phyloP scores from a whole-genome alignment of 2,329 filamentous ascomycete genomes.

The Rosellinia necatrix region DNA sequence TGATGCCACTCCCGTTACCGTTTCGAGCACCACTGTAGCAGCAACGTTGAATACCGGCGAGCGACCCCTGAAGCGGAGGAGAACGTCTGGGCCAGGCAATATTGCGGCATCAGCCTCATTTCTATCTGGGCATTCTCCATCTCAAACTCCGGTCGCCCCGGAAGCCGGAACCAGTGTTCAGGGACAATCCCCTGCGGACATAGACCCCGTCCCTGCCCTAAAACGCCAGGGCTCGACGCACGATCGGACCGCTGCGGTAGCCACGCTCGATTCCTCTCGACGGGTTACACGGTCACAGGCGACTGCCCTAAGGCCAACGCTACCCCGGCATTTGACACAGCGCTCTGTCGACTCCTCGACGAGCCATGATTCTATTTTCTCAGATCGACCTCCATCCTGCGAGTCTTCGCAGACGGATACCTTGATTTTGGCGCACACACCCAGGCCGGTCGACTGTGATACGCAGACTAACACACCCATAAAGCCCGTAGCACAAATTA shows the following conservation, averaged over 20 bases:
- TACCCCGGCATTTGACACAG: slow-evolving; percentile 33
- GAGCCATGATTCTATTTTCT: slow-evolving; percentile 35
- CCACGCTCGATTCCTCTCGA: slow-evolving; percentile 14
- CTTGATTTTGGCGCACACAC: slow-evolving; percentile 17
- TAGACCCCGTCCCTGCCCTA: not conserved
- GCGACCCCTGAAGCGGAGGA: slow-evolving; percentile 37
- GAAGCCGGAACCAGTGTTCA: not conserved
- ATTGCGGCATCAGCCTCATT: not conserved
- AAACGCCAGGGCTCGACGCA: not conserved
- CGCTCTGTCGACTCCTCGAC: slow-evolving; percentile 34
- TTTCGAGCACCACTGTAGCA: not conserved
- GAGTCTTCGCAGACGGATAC: slow-evolving; percentile 37
- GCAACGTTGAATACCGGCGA: slow-evolving; percentile 34
- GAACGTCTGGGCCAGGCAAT: slow-evolving; percentile 27
- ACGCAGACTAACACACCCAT: slow-evolving; percentile 35
- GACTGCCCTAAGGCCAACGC: slow-evolving; percentile 27
- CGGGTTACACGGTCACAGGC: slow-evolving; percentile 36
- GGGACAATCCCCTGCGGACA: not conserved
- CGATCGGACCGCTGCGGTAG: not conserved
- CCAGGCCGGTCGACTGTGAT: slow-evolving; percentile 7
- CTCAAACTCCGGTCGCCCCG: not conserved
- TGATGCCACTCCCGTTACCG: not conserved
- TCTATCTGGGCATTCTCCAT: not conserved
- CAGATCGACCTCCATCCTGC: slow-evolving; percentile 30
- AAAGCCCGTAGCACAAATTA: slow-evolving; percentile 29